Base-by-base conservation (phyloP, 2,329 filamentous ascomycete species). In the Clarireedia sp. region DNA sequence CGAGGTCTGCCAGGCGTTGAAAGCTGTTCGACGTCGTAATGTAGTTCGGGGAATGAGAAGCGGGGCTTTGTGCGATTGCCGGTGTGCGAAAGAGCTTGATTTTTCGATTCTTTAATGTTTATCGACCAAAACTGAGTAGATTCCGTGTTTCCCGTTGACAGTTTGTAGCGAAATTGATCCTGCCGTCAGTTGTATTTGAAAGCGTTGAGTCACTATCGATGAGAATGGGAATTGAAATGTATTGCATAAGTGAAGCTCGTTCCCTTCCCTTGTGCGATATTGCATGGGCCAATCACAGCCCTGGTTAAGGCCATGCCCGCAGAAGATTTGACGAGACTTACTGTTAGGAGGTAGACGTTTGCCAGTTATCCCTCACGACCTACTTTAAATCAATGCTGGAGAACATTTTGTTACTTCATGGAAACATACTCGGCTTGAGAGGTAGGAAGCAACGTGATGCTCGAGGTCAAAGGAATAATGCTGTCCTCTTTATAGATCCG, bases 1-100 rank as follows among this genome's bases (percentile, higher is more conserved):
- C 23, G 21, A 48, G 40, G 21, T 51, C 56, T 60, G 50, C 60
- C 58, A 61, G 57, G 45, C 51, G 23, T n/a, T 40, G 8, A 26
- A 16, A n/a, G 21, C 26, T 17, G 44, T 26, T 48, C 12, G 16
- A 33, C 9, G 48, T 51, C 48, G 37, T 33, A 29, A 54, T 41
- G 12, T 41, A 16, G 37, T 8, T 41, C 38, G 8, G 38, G 38
- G 17, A 41, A 3, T 41, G 14, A 19, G 38, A 41, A 41, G 38
- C 38, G 33, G 33, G 47, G 44, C 12, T 41, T 38, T 41, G 51
- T 9, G 36, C 14, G 36, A 54, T 41, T 54, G 21, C 40, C 19
- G 44, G 45, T 38, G 5, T 48, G 44, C 41, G 23, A 54, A 21
- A 14, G 41, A 45, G 21, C 9, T 14, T 17, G 38, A 19, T 10